phyloP scores from a whole-genome alignment of 2,329 filamentous ascomycete genomes.

The Claviceps pusilla region DNA sequence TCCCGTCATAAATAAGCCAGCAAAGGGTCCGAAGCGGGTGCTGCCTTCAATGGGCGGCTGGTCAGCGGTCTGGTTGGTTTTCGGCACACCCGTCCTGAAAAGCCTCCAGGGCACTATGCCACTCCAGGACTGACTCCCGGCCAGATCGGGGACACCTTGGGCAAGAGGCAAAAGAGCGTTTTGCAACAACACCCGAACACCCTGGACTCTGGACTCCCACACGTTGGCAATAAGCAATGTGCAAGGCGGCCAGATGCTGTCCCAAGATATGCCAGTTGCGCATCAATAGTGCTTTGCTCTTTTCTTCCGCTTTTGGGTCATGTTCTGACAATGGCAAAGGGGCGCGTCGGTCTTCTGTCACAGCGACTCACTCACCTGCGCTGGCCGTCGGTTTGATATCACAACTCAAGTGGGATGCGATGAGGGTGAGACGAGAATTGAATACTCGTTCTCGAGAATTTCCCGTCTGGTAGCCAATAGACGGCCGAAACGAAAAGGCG shows the following conservation, averaged over 20 bases:
- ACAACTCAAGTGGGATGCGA: background rate
- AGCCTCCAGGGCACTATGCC: slow-evolving; percentile 1
- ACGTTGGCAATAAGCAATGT: background rate
- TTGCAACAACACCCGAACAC: background rate
- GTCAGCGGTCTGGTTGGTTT: slow-evolving; percentile 3
- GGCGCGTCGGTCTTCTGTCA: background rate
- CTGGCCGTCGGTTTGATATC: background rate
- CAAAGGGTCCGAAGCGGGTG: slow-evolving; percentile 1
- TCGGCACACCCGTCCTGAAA: background rate
- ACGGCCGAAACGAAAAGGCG: background rate
- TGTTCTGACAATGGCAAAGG: background rate
- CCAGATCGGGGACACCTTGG: background rate
- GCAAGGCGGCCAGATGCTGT: background rate
- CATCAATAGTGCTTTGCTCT: background rate
- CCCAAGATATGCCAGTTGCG: background rate
- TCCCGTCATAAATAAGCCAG: background rate
- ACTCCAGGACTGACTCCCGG: background rate
- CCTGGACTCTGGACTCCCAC: background rate
- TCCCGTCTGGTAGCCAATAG: background rate
- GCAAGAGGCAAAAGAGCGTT: background rate
- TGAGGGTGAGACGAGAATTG: no score
- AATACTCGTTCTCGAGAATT: background rate
- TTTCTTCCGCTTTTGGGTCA: background rate
- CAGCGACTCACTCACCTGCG: background rate
- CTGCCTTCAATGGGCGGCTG: slow-evolving; percentile 2